phyloP scores from a whole-genome alignment of 345 rosid species.

The Sisymbrium altissimum region DNA sequence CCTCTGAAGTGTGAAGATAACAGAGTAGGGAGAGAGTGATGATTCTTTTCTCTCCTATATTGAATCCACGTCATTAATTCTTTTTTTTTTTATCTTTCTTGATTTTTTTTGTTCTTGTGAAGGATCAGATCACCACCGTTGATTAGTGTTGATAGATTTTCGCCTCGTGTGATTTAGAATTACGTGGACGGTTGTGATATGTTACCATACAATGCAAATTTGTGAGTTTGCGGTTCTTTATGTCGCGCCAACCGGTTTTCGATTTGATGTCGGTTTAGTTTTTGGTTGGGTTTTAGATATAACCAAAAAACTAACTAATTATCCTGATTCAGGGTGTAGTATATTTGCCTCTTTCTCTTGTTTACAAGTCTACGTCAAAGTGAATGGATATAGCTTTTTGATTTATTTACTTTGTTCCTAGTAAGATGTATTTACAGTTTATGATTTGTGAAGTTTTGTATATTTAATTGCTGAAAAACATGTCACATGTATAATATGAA shows the following conservation, averaged over 20 bases:
- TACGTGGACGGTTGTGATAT: constrained; percentile 1
- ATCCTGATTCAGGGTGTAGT: too few species aligned
- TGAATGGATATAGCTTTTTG: background rate
- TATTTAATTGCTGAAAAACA: too few species aligned
- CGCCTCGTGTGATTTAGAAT: background rate
- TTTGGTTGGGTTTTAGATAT: background rate
- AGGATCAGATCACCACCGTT: constrained; percentile 11
- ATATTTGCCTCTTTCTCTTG: background rate
- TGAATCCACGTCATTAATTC: background rate
- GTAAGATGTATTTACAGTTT: background rate
- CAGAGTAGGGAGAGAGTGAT: background rate
- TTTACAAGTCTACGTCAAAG: background rate
- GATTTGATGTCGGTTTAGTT: background rate
- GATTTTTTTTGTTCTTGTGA: background rate
- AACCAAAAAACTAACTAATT: too few species aligned
- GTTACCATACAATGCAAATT: background rate
- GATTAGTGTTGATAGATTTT: background rate
- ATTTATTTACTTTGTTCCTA: too few species aligned
- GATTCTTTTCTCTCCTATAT: background rate
- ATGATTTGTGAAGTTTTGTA: background rate
- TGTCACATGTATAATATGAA: background rate
- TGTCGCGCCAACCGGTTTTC: background rate
- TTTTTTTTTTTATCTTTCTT: background rate
- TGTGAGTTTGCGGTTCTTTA: too few species aligned
- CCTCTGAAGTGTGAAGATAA: constrained; percentile 27